A percentile compares a stretch with the other conserved stretches of the same genome.
phyloP scores from a whole-genome alignment of 73 alveolate species.

The Stentor roeselii region DNA sequence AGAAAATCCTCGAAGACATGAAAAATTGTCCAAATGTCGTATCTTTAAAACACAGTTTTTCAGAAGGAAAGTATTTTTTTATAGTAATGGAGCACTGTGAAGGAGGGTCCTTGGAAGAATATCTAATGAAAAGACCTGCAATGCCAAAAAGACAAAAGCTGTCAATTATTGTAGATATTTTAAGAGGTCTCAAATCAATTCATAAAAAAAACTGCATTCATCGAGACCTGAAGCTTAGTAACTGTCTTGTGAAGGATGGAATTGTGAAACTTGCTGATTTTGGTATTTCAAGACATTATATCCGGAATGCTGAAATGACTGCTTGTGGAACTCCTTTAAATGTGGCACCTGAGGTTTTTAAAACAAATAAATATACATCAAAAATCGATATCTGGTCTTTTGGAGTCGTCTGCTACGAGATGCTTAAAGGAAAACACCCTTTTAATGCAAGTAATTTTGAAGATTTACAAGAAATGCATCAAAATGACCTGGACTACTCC shows the following conservation, averaged over 20 bases:
- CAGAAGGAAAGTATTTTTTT: neutral
- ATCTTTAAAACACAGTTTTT: neutral
- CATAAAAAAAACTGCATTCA: neutral
- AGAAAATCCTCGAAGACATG: neutral
- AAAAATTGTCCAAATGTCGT: neutral
- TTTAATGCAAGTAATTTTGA: constrained; percentile 14
- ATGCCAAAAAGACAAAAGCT: neutral
- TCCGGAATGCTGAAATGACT: neutral
- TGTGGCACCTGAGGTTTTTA: constrained; percentile 77
- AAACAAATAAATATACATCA: constrained; percentile 45
- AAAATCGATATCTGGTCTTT: constrained; percentile 71
- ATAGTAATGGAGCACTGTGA: neutral
- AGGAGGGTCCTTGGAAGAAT: neutral
- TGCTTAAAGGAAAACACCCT: constrained; percentile 74
- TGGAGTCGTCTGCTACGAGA: constrained; percentile 63
- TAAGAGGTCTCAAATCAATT: too few relatives aligned
- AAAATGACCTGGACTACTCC: neutral
- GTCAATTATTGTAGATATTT: neutral
- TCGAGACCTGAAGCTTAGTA: neutral
- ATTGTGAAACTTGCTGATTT: neutral
- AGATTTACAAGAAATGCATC: neutral
- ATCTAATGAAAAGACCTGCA: too few relatives aligned
- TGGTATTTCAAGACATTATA: neutral
- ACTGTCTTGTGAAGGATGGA: neutral
- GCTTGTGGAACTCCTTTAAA: constrained; percentile 62